Conservation (phyloP, 495 filamentous ascomycete species). For the Aspergillus coremiiformis region DNA sequence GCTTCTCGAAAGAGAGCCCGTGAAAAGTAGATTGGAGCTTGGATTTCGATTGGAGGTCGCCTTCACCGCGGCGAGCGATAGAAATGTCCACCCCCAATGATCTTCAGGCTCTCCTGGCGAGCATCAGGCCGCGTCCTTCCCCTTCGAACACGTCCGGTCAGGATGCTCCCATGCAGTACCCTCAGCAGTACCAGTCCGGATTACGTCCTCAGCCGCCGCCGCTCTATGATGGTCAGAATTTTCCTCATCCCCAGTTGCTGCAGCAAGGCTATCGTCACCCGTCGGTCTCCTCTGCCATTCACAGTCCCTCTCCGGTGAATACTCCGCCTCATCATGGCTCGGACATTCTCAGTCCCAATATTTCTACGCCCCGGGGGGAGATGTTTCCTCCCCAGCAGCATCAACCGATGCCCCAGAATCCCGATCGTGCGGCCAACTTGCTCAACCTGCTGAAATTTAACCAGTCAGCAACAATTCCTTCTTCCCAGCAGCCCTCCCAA, state of each 20-base stretch:
- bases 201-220: slow-evolving; percentile 31
- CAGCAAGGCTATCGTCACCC: slow-evolving; percentile 41
- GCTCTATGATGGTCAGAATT: slow-evolving; percentile 34
- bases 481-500: slow-evolving; percentile 27
- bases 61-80: slow-evolving; percentile 32
- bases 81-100: slow-evolving; percentile 47
- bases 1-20: slow-evolving; percentile 39
- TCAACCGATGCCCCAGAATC: slow-evolving; percentile 33
- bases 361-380: slow-evolving; percentile 36
- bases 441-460: slow-evolving; percentile 86
- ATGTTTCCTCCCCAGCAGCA: slow-evolving; percentile 21
- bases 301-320: slow-evolving; percentile 38
- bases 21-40: slow-evolving; percentile 21
- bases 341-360: slow-evolving; percentile 43
- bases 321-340: slow-evolving; percentile 42
- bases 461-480: slow-evolving; percentile 33
- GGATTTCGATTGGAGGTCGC: slow-evolving; percentile 27
- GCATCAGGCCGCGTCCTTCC: slow-evolving; percentile 38
- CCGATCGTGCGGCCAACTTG: slow-evolving; percentile 61
- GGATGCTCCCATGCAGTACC: slow-evolving; percentile 30
- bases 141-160: slow-evolving; percentile 30
- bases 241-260: slow-evolving; percentile 27
- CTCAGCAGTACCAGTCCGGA: slow-evolving; percentile 26
- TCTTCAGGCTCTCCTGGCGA: slow-evolving; percentile 43
- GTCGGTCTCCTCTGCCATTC: slow-evolving; percentile 38